phyloP scores from a whole-genome alignment of 148 eudicot genomes.

The Dianthus caryophyllus region DNA sequence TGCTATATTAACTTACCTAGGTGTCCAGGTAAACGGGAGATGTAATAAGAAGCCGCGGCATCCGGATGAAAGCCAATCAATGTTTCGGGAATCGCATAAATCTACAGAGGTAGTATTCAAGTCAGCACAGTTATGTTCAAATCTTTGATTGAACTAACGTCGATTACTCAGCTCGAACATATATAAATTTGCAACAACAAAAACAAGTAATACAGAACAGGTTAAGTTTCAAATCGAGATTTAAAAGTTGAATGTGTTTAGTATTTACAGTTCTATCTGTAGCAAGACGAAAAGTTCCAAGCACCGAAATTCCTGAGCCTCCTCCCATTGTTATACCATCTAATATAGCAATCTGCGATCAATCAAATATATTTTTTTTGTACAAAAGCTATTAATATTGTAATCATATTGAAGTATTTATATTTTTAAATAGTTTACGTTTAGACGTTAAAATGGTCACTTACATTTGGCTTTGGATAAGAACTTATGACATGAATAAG shows the following conservation, averaged over 20 bases:
- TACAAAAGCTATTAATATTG: too few species aligned
- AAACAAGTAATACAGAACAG: too few species aligned
- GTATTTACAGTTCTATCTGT: constrained; percentile 10
- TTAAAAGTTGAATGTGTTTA: too few species aligned
- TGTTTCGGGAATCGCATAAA: constrained; percentile 9
- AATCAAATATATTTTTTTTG: background rate
- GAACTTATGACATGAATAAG: background rate
- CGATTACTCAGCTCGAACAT: background rate
- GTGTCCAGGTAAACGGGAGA: constrained; percentile 10
- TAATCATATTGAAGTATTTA: too few species aligned
- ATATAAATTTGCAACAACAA: background rate
- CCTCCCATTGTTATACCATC: constrained; percentile 16
- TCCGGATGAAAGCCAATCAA: constrained; percentile 19
- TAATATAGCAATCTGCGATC: constrained; percentile 5
- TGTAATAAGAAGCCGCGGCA: constrained; percentile 15
- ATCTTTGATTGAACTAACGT: too few species aligned
- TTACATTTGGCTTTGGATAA: background rate
- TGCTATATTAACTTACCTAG: background rate
- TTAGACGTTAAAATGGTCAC: background rate
- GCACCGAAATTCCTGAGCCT: constrained; percentile 11
- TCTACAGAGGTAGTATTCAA: background rate
- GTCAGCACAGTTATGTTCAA: too few species aligned
- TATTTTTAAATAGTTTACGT: too few species aligned
- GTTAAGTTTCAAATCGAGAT: background rate
- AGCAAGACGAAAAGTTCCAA: constrained; percentile 10